Percentiles rank a stretch among this genome's conserved stretches.
Conservation (phyloP, 2,329 filamentous ascomycete genomes). For the Pseudonectria buxi region DNA sequence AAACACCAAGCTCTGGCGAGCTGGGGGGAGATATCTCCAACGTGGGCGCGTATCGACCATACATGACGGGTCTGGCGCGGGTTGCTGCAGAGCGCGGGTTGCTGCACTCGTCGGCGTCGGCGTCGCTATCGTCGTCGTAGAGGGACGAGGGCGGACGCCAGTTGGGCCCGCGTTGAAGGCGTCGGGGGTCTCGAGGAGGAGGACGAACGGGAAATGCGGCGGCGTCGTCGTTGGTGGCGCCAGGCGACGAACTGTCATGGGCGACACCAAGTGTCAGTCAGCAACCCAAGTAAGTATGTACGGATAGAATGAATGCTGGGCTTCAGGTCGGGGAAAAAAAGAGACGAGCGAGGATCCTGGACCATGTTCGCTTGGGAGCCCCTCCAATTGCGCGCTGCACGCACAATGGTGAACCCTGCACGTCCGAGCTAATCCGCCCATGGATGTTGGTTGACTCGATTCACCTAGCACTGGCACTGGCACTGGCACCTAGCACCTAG, state of each 20-base stretch:
- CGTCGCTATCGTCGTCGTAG: slow-evolving; percentile 28
- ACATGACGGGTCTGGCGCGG: slow-evolving; percentile 8
- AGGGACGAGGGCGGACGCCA: slow-evolving; percentile 52
- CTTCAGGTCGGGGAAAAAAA: no score
- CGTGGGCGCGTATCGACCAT: slow-evolving; percentile 29
- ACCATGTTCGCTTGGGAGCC: no score
- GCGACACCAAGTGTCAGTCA: slow-evolving; percentile 13
- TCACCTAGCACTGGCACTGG: no score
- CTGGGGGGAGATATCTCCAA: slow-evolving; percentile 50
- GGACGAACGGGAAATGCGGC: slow-evolving; percentile 16
- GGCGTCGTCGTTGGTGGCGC: slow-evolving; percentile 13
- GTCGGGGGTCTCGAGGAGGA: slow-evolving; percentile 30
- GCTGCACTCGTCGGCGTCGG: slow-evolving; percentile 7
- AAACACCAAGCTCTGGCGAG: slow-evolving; percentile 42
- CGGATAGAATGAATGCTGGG: background rate
- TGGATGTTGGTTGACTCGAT: no score
- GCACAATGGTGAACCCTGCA: no score
- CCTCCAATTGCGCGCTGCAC: no score
- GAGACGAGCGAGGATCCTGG: slow-evolving; percentile 6
- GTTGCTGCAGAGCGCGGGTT: background rate
- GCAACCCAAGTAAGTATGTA: background rate
- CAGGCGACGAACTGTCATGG: slow-evolving; percentile 17
- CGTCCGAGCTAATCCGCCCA: no score
- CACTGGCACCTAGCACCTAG: no score
- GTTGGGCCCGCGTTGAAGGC: slow-evolving; percentile 21